Conservation (phyloP, 2,329 filamentous ascomycete species). For the Zymoseptoria tritici region DNA sequence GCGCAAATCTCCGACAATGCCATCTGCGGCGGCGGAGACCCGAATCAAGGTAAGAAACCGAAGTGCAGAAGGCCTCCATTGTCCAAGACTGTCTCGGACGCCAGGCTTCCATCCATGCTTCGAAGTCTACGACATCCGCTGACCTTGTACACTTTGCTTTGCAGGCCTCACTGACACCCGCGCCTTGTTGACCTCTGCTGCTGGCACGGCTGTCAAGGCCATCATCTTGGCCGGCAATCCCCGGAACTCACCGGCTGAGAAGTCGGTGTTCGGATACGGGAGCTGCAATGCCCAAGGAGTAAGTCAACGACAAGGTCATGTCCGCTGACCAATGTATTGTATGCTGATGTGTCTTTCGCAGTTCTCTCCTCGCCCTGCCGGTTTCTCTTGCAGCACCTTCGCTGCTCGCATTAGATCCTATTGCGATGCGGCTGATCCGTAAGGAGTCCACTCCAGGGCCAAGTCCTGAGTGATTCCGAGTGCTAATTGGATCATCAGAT, state of each 20-base stretch:
- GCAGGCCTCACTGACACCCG: constrained; percentile 41
- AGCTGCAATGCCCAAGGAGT: constrained; percentile 53
- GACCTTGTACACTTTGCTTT: too few relatives aligned
- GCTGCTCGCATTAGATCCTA: constrained; percentile 55
- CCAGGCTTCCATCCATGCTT: too few relatives aligned
- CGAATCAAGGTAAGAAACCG: constrained; percentile 27
- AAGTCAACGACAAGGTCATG: constrained; percentile 29
- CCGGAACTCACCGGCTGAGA: constrained; percentile 46
- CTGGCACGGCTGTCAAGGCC: constrained; percentile 19
- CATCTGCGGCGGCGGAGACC: constrained; percentile 50
- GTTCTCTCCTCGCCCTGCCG: constrained; percentile 54
- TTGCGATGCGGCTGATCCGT: constrained; percentile 55
- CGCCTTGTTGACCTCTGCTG: constrained; percentile 13
- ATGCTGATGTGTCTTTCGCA: constrained; percentile 27
- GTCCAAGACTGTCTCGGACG: too few relatives aligned
- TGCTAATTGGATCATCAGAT: constrained; percentile 23
- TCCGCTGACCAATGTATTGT: too few relatives aligned
- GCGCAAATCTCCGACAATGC: constrained; percentile 58
- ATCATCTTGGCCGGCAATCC: constrained; percentile 39
- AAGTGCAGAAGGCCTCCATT: too few relatives aligned
- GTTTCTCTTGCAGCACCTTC: constrained; percentile 49
- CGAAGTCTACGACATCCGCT: too few relatives aligned
- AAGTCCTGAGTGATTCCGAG: neutral
- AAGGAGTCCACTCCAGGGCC: neutral
- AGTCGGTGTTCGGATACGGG: constrained; percentile 51